phyloP scores from a whole-genome alignment of 208 protist species.

The Leishmania mexicana region DNA sequence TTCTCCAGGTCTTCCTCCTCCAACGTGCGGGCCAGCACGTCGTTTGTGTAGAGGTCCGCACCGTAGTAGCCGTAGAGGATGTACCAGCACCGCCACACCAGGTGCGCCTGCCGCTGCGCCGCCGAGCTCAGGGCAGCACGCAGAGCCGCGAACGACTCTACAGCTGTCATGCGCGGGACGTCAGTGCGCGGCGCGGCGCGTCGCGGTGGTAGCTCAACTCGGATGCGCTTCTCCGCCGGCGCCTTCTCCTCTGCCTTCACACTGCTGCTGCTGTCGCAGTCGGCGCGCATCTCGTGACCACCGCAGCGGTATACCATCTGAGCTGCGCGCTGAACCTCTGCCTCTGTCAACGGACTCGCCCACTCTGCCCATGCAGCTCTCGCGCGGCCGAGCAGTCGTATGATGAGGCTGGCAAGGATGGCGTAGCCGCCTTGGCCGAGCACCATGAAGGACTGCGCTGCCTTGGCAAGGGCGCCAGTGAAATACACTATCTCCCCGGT shows the following conservation, averaged over 20 bases:
- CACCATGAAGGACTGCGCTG: slow-evolving; percentile 29
- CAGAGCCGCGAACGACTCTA: slow-evolving; percentile 5
- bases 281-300: neutral
- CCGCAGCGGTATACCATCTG: neutral
- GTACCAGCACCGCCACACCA: slow-evolving; percentile 31
- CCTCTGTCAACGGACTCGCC: neutral
- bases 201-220: neutral
- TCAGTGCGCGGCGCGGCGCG: neutral
- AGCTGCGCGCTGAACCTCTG: slow-evolving; percentile 7
- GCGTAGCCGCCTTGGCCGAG: slow-evolving; percentile 17
- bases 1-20: slow-evolving; percentile 15
- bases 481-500: slow-evolving; percentile 23
- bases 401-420: slow-evolving; percentile 7
- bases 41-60: slow-evolving; percentile 24
- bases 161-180: neutral
- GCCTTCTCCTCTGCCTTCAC: neutral
- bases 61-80: slow-evolving; percentile 29
- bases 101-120: slow-evolving; percentile 13
- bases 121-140: neutral
- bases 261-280: neutral
- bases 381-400: slow-evolving; percentile 16
- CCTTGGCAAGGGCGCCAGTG: slow-evolving; percentile 24
- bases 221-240: slow-evolving; percentile 14
- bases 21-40: slow-evolving; percentile 8
- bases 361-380: slow-evolving; percentile 32